phyloP scores from a whole-genome alignment of 257 asterid species.

The Solanum pennellii region DNA sequence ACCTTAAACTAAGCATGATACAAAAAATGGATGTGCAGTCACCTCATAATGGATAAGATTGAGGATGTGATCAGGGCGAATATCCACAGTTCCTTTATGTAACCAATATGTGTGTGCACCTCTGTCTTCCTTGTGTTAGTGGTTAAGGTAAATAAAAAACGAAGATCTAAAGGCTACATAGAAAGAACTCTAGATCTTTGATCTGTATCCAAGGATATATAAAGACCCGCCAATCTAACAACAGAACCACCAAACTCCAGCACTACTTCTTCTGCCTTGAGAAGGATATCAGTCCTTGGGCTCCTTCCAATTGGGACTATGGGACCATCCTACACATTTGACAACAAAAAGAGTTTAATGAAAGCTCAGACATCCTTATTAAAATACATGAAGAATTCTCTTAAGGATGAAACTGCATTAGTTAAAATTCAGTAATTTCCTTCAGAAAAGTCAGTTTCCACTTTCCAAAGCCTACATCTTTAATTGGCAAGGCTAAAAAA shows the following conservation, averaged over 20 bases:
- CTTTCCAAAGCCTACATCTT: not conserved
- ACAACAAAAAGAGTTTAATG: not conserved
- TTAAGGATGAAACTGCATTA: not conserved
- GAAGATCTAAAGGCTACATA: not conserved
- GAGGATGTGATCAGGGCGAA: conserved; percentile 90
- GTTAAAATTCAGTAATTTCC: not conserved
- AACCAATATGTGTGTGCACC: conserved; percentile 87
- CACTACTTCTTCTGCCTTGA: conserved; percentile 67
- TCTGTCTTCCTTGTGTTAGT: conserved; percentile 62
- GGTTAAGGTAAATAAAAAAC: conserved; percentile 38
- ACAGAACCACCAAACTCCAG: conserved; percentile 83
- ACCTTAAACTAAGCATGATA: not conserved
- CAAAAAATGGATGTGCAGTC: not conserved
- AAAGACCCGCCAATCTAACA: conserved; percentile 93
- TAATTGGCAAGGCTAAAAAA: not conserved
- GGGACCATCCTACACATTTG: conserved; percentile 54
- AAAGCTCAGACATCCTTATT: not conserved
- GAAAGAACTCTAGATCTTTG: not conserved
- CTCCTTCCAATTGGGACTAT: conserved; percentile 79
- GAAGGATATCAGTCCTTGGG: conserved; percentile 81
- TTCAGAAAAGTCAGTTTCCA: not conserved
- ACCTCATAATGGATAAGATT: conserved; percentile 96
- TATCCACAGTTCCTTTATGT: conserved; percentile 58
- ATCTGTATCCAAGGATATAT: conserved; percentile 63
- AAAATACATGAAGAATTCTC: not conserved